Percentiles rank a stretch among this genome's conserved stretches.
These are phyloP conservation scores for Cucurbita pepo DNA, from an alignment of 306 rosid genomes.

Conservation along the genomic window DNA sequence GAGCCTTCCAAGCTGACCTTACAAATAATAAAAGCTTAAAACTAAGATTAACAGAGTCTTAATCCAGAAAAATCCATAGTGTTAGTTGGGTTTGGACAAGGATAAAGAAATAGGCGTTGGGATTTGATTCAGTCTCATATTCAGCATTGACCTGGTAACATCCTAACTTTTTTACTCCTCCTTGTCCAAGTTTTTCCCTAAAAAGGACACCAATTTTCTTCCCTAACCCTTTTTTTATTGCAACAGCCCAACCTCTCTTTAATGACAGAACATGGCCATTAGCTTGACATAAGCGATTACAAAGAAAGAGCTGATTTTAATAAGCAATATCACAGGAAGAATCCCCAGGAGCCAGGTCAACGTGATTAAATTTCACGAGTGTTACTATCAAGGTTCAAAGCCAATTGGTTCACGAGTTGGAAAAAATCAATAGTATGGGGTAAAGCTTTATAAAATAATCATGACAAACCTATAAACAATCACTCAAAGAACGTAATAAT, in stretches of 20 bases:
- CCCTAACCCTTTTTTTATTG: neutral
- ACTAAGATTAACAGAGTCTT: constrained; percentile 1
- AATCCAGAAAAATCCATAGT: neutral
- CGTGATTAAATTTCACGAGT: neutral
- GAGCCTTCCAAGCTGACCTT: constrained; percentile 5
- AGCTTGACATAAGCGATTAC: neutral
- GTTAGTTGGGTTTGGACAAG: neutral
- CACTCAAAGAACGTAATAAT: neutral
- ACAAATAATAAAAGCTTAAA: neutral
- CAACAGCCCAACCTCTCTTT: neutral
- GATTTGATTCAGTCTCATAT: neutral
- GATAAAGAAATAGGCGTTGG: neutral
- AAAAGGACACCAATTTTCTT: neutral
- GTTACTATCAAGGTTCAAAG: neutral
- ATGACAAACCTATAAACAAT: neutral
- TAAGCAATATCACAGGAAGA: neutral
- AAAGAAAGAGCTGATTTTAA: neutral
- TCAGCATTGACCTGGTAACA: neutral
- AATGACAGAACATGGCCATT: neutral
- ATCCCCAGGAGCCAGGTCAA: neutral
- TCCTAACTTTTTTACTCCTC: neutral
- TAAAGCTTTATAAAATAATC: neutral
- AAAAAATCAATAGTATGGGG: neutral
- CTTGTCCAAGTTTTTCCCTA: neutral
- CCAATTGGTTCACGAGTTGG: neutral